These are phyloP conservation scores for Lodderomyces theae DNA, from an alignment of 1,139 yeast genomes.

Conservation along the genomic window DNA sequence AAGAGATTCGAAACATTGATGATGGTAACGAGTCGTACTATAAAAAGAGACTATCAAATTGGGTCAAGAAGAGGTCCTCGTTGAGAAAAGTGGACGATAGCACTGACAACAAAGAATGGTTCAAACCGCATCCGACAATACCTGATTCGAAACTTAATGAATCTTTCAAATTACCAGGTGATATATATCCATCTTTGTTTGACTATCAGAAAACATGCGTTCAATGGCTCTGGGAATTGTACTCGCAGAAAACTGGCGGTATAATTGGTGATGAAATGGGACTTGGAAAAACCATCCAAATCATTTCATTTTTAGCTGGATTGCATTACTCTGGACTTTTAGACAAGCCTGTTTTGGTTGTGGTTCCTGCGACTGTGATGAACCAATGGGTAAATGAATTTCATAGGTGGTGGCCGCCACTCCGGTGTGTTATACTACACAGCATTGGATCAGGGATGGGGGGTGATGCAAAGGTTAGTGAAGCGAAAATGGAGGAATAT, in stretches of 20 bases:
- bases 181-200: conserved; percentile 78
- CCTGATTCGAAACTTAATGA: conserved; percentile 74
- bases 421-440: conserved; percentile 81
- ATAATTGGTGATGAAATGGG: conserved; percentile 99
- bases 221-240: conserved; percentile 77
- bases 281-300: conserved; percentile 89
- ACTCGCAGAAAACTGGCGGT: conserved; percentile 87
- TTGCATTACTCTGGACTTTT: conserved; percentile 77
- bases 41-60: conserved; percentile 53
- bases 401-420: conserved; percentile 98
- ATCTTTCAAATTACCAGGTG: conserved; percentile 80
- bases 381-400: conserved; percentile 96
- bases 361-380: conserved; percentile 95
- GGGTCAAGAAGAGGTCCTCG: conserved; percentile 53
- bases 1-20: conserved; percentile 44
- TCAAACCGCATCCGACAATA: conserved; percentile 70
- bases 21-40: conserved; percentile 76
- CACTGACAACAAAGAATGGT: conserved; percentile 56
- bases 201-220: conserved; percentile 94
- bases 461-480: conserved; percentile 34
- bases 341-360: conserved; percentile 76
- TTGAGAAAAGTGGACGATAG: conserved; percentile 22
- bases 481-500: conserved; percentile 49
- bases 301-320: conserved; percentile 87
- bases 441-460: conserved; percentile 89